phyloP scores from a whole-genome alignment of 2,329 filamentous ascomycete species.

The Fusarium goolgardi region DNA sequence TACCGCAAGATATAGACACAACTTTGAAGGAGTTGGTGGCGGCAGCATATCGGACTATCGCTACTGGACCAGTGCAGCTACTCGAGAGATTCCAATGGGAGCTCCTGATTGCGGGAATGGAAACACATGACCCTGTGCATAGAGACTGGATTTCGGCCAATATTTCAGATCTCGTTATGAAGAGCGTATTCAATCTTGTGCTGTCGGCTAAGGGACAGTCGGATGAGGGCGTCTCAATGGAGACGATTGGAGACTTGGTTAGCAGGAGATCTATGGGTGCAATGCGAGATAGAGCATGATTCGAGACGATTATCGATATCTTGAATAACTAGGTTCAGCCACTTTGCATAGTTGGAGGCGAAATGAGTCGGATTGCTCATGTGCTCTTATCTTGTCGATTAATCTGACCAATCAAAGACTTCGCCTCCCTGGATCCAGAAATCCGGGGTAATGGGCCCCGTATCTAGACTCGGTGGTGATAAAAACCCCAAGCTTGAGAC shows the following conservation, averaged over 20 bases:
- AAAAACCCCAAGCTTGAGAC: not conserved
- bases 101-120: conserved; percentile 33
- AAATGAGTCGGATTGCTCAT: not conserved
- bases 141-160: conserved; percentile 35
- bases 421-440: not conserved
- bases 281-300: not conserved
- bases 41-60: conserved; percentile 12
- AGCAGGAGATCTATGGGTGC: not conserved
- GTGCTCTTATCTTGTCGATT: conserved; percentile 21
- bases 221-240: conserved; percentile 12
- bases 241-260: conserved; percentile 3
- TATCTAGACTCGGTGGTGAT: conserved; percentile 9
- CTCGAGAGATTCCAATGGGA: conserved; percentile 18
- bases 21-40: not conserved
- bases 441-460: conserved; percentile 21
- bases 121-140: conserved; percentile 36
- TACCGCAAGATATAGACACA: conserved; percentile 1
- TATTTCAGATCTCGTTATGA: conserved; percentile 40
- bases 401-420: not conserved
- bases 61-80: conserved; percentile 9
- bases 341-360: not conserved
- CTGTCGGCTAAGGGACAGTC: conserved; percentile 22
- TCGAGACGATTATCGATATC: not conserved
- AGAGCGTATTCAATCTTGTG: conserved; percentile 12
- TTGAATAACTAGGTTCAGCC: not conserved